Evolutionary conservation across 306 rosid genomes (phyloP).

Genomic region (Dryas drummondii): DNA sequence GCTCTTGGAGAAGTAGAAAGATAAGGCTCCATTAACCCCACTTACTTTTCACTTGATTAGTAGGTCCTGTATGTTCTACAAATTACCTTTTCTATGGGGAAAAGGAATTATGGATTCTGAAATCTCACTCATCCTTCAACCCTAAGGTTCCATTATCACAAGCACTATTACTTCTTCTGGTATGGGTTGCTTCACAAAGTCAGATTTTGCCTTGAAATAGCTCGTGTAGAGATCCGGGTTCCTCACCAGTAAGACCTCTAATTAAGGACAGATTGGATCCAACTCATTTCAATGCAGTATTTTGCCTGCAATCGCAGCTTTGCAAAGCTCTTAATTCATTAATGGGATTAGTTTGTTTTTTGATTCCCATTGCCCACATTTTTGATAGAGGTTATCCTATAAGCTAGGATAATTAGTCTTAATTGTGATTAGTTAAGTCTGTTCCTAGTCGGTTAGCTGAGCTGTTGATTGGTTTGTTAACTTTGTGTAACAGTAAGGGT

Average conservation of each 20-base stretch:
- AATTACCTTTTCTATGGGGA: conserved; percentile 55
- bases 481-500: no score
- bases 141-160: conserved; percentile 55
- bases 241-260: conserved; percentile 45
- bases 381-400: no score
- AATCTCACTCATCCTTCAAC: conserved; percentile 53
- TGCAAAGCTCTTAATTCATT: conserved; percentile 47
- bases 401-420: no score
- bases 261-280: conserved; percentile 50
- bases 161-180: conserved; percentile 40
- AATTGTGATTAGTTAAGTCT: no score
- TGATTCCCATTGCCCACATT: conserved; percentile 21
- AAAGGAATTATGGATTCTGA: conserved; percentile 43
- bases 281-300: conserved; percentile 59
- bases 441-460: no score
- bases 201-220: conserved; percentile 60
- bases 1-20: conserved; percentile 53
- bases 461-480: no score
- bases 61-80: conserved; percentile 46
- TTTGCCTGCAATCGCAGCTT: conserved; percentile 43
- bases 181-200: conserved; percentile 45
- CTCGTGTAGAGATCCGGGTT: conserved; percentile 28
- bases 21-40: conserved; percentile 40
- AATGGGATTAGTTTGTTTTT: conserved; percentile 29
- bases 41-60: conserved; percentile 38